Conservation (phyloP, 805 yeast genomes). For the Saccharomycopsis sp. region DNA sequence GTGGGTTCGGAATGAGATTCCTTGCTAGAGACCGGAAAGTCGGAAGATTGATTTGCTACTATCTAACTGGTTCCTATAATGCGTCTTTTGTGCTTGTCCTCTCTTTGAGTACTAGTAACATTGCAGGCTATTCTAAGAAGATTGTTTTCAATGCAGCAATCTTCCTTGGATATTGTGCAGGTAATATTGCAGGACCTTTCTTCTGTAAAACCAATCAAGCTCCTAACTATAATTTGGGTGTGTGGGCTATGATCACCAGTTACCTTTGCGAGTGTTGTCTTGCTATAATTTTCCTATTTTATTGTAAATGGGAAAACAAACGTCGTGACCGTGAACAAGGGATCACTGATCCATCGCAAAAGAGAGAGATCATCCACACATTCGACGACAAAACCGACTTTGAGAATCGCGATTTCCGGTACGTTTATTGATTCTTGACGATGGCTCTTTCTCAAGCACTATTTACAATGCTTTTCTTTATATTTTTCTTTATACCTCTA, state of each 20-base stretch:
- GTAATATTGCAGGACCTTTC: slow-evolving; percentile 52
- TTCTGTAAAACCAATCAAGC: slow-evolving; percentile 39
- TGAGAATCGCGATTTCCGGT: slow-evolving; percentile 52
- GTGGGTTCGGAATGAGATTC: slow-evolving; percentile 40
- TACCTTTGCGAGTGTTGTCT: slow-evolving; percentile 5
- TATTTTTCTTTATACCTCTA: neutral
- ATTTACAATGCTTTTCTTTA: too few relatives aligned
- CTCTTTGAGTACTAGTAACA: slow-evolving; percentile 39
- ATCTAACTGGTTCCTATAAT: slow-evolving; percentile 30
- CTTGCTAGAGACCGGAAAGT: slow-evolving; percentile 29
- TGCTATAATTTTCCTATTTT: slow-evolving; percentile 5
- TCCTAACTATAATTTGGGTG: slow-evolving; percentile 38
- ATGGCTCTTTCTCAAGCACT: too few relatives aligned
- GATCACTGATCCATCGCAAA: slow-evolving; percentile 25
- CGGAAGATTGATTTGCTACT: slow-evolving; percentile 25
- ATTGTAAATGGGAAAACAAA: slow-evolving; percentile 42
- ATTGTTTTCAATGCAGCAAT: slow-evolving; percentile 38
- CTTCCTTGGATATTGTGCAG: slow-evolving; percentile 46
- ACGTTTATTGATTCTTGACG: slow-evolving; percentile 33
- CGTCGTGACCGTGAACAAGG: slow-evolving; percentile 37
- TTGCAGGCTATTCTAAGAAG: slow-evolving; percentile 55
- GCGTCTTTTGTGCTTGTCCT: slow-evolving; percentile 33
- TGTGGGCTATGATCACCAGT: slow-evolving; percentile 32
- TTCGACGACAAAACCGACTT: slow-evolving; percentile 55
- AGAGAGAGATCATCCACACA: slow-evolving; percentile 31